Percentiles rank a stretch among this genome's conserved stretches.
Evolutionary conservation across 768 basidiomycete genomes (phyloP).

Genomic region (Leccinum disarticulatum): DNA sequence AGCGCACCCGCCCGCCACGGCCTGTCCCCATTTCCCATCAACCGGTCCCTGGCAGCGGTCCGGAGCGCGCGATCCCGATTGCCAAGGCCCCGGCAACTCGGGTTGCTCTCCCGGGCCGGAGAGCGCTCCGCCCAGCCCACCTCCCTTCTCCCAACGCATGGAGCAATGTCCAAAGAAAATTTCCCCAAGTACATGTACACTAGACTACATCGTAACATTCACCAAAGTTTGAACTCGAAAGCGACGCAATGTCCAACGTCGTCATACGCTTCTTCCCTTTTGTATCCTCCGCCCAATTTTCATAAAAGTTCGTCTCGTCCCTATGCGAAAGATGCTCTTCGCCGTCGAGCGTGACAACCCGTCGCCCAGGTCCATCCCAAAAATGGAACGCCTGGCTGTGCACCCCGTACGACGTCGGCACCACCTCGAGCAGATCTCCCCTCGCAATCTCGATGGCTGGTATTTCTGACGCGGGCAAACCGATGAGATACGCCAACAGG

Average conservation of each 20-base stretch:
- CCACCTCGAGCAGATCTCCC: slow-evolving; percentile 93
- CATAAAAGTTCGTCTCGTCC: slow-evolving; percentile 81
- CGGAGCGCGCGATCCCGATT: too few relatives aligned
- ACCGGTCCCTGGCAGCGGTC: too few relatives aligned
- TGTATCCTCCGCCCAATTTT: slow-evolving; percentile 82
- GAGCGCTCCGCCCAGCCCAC: too few relatives aligned
- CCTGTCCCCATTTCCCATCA: too few relatives aligned
- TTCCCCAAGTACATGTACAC: background rate
- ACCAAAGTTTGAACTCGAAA: slow-evolving; percentile 8
- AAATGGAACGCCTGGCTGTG: slow-evolving; percentile 89
- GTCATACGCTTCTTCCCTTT: slow-evolving; percentile 52
- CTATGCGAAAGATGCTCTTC: slow-evolving; percentile 36
- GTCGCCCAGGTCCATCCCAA: slow-evolving; percentile 84
- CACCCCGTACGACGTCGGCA: slow-evolving; percentile 87
- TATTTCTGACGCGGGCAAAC: slow-evolving; percentile 92
- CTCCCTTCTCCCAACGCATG: too few relatives aligned
- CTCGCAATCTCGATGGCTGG: slow-evolving; percentile 97
- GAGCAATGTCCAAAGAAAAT: background rate
- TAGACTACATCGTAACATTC: background rate
- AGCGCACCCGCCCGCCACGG: too few relatives aligned
- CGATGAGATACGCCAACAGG: slow-evolving; percentile 89
- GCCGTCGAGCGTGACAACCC: slow-evolving; percentile 38
- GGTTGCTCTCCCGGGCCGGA: too few relatives aligned
- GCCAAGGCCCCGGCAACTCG: too few relatives aligned
- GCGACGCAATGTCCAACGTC: slow-evolving; percentile 30